phyloP scores from a whole-genome alignment of 1,284 basidiomycete genomes.

The Lignosus rhinocerotis region DNA sequence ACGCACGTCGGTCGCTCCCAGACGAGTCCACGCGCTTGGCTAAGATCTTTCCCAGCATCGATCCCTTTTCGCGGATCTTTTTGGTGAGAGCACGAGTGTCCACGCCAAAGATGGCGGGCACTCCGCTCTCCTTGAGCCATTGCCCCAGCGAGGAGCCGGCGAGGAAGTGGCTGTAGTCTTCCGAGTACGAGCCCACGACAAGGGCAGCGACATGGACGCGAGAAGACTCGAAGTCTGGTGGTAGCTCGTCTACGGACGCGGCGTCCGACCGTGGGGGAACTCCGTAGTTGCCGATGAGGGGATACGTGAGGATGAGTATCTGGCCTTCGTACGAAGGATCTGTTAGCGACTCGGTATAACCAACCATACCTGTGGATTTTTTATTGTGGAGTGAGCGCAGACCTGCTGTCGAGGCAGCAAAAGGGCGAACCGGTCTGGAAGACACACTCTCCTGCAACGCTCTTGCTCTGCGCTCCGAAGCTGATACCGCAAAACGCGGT shows the following conservation, averaged over 20 bases:
- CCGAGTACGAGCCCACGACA: constrained; percentile 92
- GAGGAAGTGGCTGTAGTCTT: constrained; percentile 95
- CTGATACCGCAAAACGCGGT: constrained; percentile 87
- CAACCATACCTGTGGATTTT: constrained; percentile 84
- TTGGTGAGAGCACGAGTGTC: constrained; percentile 98
- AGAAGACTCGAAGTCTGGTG: constrained; percentile 89
- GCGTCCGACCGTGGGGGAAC: constrained; percentile 77
- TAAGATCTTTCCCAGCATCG: constrained; percentile 86
- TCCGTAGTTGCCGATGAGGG: constrained; percentile 97
- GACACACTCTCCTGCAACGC: constrained; percentile 96
- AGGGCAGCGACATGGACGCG: constrained; percentile 93
- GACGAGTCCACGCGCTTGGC: constrained; percentile 53
- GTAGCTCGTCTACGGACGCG: constrained; percentile 62
- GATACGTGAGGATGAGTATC: constrained; percentile 97
- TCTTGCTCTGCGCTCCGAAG: constrained; percentile 92
- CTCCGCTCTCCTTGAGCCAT: constrained; percentile 95
- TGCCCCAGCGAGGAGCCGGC: constrained; percentile 85
- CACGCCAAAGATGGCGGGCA: constrained; percentile 95
- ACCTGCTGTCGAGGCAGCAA: background rate
- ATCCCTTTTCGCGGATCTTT: constrained; percentile 92
- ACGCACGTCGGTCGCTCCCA: constrained; percentile 18
- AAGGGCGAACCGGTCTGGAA: constrained; percentile 92
- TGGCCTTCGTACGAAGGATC: constrained; percentile 99
- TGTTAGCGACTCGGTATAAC: constrained; percentile 97
- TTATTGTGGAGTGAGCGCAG: background rate